Conservation (phyloP, 1,284 basidiomycete species). For the Kwoniella shivajii region DNA sequence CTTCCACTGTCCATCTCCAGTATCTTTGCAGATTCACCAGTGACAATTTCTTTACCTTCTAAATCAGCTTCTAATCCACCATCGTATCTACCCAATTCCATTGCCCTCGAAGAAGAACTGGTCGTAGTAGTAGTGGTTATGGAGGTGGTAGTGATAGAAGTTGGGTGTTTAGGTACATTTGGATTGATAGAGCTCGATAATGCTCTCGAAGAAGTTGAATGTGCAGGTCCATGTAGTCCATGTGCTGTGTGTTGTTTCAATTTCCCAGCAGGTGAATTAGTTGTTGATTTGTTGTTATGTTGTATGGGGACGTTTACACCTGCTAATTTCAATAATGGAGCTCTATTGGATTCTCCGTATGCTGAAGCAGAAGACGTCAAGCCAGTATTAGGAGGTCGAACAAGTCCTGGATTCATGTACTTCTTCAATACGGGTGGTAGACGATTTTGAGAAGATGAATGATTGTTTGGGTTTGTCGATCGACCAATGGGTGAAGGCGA, state of each 20-base stretch:
- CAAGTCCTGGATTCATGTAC: conserved; percentile 52
- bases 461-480: conserved; percentile 3
- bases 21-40: conserved; percentile 71
- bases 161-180: conserved; percentile 12
- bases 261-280: conserved; percentile 23
- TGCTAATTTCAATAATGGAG: conserved; percentile 47
- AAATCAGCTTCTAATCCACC: conserved; percentile 81
- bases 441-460: conserved; percentile 29
- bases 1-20: conserved; percentile 76
- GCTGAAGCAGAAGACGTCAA: conserved; percentile 17
- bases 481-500: conserved; percentile 17
- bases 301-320: conserved; percentile 38
- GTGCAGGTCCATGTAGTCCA: conserved; percentile 51
- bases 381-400: conserved; percentile 46
- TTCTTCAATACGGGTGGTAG: conserved; percentile 53
- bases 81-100: conserved; percentile 82
- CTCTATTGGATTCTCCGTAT: conserved; percentile 31
- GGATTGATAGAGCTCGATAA: conserved; percentile 31
- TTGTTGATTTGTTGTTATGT: conserved; percentile 4
- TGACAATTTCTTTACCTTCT: conserved; percentile 58
- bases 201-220: conserved; percentile 44
- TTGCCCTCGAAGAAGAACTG: conserved; percentile 9
- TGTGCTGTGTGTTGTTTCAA: conserved; percentile 48
- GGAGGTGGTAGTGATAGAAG: conserved; percentile 7
- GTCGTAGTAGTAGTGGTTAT: conserved; percentile 3